Conservation (phyloP, 192 early-diverging fungal genomes). For the Oehlia diaphana region DNA sequence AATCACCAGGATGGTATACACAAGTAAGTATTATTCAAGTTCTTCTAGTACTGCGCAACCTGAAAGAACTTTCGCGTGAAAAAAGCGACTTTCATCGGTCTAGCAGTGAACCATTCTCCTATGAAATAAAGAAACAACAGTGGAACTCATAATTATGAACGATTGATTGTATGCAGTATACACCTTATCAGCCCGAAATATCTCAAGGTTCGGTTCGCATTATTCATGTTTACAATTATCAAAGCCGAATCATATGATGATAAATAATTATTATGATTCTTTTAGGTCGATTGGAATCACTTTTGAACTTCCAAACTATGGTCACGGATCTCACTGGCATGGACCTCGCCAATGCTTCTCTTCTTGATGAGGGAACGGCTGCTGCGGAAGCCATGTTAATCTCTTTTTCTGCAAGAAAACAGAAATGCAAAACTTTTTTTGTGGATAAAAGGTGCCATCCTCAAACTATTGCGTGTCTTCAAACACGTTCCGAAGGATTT, state of each 20-base stretch:
- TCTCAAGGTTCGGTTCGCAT: constrained; percentile 63
- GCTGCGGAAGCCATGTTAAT: constrained; percentile 98
- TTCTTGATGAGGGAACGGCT: constrained; percentile 98
- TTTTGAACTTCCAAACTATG: constrained; percentile 98
- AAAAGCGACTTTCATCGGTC: constrained; percentile 10
- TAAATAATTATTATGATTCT: not conserved
- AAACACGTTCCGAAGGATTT: constrained; percentile 94
- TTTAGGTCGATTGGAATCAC: constrained; percentile 84
- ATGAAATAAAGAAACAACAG: not conserved
- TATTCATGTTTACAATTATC: not conserved
- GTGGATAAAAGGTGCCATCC: constrained; percentile 92
- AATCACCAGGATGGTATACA: constrained; percentile 99
- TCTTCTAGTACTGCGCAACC: not conserved
- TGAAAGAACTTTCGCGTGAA: constrained; percentile 6
- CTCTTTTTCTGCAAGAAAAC: constrained; percentile 70
- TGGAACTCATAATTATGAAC: constrained; percentile 20
- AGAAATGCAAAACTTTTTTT: constrained; percentile 87
- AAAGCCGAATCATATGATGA: not conserved
- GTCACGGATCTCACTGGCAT: constrained; percentile 95
- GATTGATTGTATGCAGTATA: constrained; percentile 69
- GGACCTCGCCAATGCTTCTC: constrained; percentile 94
- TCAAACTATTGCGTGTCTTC: constrained; percentile 91
- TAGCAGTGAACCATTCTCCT: not conserved
- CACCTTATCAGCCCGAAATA: constrained; percentile 99
- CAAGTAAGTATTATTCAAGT: constrained; percentile 52